Conservation (phyloP, 1,139 yeast genomes). For the Sugiyamaella novakii region DNA sequence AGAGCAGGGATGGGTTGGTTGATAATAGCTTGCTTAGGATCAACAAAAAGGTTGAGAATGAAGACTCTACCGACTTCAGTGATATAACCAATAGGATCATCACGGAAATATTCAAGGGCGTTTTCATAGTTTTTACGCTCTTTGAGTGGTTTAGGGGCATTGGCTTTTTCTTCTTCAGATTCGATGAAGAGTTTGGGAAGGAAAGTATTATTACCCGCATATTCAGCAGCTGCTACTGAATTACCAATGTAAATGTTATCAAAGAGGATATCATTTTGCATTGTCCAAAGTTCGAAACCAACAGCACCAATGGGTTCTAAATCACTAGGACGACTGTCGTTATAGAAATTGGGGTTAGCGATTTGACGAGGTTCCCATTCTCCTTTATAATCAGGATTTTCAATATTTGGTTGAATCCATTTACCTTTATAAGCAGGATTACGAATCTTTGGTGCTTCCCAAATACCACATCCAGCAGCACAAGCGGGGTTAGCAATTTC, state of each 20-base stretch:
- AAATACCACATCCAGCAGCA: slow-evolving; percentile 71
- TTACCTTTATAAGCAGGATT: slow-evolving; percentile 76
- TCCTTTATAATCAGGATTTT: slow-evolving; percentile 79
- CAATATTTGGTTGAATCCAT: slow-evolving; percentile 69
- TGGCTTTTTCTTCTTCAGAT: slow-evolving; percentile 42
- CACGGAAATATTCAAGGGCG: slow-evolving; percentile 39
- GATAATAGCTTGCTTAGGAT: slow-evolving; percentile 40
- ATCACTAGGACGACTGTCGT: slow-evolving; percentile 60
- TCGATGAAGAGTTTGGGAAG: slow-evolving; percentile 64
- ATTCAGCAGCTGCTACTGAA: slow-evolving; percentile 77
- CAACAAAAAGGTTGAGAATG: slow-evolving; percentile 37
- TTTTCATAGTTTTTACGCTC: slow-evolving; percentile 31
- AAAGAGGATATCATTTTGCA: slow-evolving; percentile 72
- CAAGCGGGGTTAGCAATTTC: slow-evolving; percentile 73
- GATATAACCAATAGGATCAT: slow-evolving; percentile 43
- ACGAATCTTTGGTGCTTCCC: slow-evolving; percentile 63
- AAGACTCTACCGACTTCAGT: slow-evolving; percentile 38
- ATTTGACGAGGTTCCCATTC: slow-evolving; percentile 71
- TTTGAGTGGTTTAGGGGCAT: slow-evolving; percentile 35
- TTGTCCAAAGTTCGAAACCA: slow-evolving; percentile 91
- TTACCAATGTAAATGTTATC: slow-evolving; percentile 88
- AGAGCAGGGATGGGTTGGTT: slow-evolving; percentile 42
- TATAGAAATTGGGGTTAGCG: slow-evolving; percentile 68
- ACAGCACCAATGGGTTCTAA: slow-evolving; percentile 74
- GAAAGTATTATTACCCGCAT: slow-evolving; percentile 76